Base-by-base conservation (phyloP, 192 early-diverging fungal genomes). In the Coemansia sp. region DNA sequence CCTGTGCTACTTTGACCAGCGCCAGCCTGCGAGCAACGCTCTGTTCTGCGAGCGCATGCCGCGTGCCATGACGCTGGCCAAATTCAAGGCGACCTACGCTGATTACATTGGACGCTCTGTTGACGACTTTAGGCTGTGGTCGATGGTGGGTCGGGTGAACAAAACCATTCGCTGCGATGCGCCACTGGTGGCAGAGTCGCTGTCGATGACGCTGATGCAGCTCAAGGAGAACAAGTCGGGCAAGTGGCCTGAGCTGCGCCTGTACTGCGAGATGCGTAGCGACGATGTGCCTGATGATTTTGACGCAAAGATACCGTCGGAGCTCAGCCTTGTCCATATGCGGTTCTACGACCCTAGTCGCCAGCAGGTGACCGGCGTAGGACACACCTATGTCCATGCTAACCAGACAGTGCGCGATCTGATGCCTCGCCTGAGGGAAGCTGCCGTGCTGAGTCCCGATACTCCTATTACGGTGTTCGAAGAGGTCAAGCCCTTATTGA, bases 401-500 rank as follows among this genome's bases (percentile, higher is more conserved):
- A 58, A 75, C 12, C 75, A 71, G 27, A 80, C 85, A 56, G 87
- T 96, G 13, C 70, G 71, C 6, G 87, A 91, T 45, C 85, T 93
- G 29, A 62, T 90, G 10, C 86, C 86, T 0, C 41, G 65, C 5
- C 52, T 95, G 37, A 69, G 78, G 20, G 74, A 82, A 16, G 85
- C 87, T 66, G 85, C 78, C 24, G 82, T 74, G 0, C 83, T 93
- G 34, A 75, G 88, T 16, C 56, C 73, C 4, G 82, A 79, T 38
- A 90, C 91, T 6, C 68, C 78, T 0, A 47, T 98, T 20, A 72
- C 76, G 50, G 43, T 93, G 29, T 93, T 83, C 66, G 94, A 93
- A 85, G 97, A 99, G 80, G 89, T 99, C 65, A 97, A 97, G 84
- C 94, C 97, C 0, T 86, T 83, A 8, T 90, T 96, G 91, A 91